Base-by-base conservation (phyloP, 192 early-diverging fungal genomes). In the Oehlia diaphana region DNA sequence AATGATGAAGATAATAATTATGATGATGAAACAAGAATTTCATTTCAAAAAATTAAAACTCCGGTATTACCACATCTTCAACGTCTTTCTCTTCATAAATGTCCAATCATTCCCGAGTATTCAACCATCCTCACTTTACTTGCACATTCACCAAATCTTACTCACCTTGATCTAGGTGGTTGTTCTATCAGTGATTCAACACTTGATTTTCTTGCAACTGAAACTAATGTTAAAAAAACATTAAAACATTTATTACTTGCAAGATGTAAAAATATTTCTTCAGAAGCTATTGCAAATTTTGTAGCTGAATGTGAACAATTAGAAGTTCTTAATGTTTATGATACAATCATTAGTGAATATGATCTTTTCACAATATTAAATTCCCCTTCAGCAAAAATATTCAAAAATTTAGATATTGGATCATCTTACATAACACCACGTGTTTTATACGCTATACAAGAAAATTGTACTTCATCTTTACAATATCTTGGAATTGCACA, bases 131-230 rank as follows among this genome's bases (percentile, higher is more conserved):
- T 76, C 19, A 58, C 74, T 3, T 16, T 76, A 8, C 74, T 76
- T 26, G n/a, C 74, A n/a, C 74, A 76, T 26, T 9, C 62, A 21
- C 74, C 74, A 62, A 76, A 76, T 64, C 53, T 76, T 64, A 76
- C 74, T 26, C 74, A 76, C 23, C 33, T 76, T n/a, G 74, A 76
- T 64, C 39, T 76, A 4, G 74, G 74, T 42, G 74, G 74, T 44
- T 76, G 74, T 63, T 76, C 74, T 21, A 63, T 76, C 39, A 39
- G 42, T 2, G 74, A 76, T 64, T 19, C 62, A 42, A 76, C 74
- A 0, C 37, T 76, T 9, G 19, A 37, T 14, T 76, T 76, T 23
- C 31, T 76, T 21, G 39, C 3, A 14, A 42, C 19, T 3, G 35
- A 39, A 26, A 76, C 74, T 9, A 76, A 76, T 21, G 33, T 13